Conservation (phyloP, 148 eudicot species). For the Vaccinium macrocarpon region DNA sequence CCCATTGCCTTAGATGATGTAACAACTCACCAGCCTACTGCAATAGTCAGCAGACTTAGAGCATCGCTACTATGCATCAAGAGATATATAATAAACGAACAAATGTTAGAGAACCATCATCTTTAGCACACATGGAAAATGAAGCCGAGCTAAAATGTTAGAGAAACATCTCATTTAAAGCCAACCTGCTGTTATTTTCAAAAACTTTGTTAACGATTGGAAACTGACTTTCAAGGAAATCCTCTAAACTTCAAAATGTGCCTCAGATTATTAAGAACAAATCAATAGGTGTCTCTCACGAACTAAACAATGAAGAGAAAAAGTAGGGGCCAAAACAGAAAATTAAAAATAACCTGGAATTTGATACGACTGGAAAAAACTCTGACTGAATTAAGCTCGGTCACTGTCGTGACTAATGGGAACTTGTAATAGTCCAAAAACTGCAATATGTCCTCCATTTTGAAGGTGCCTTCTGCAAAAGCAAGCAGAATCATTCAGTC, state of each 20-base stretch:
- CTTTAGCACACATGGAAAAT: not conserved
- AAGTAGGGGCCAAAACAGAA: not conserved
- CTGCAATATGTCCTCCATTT: conserved; percentile 56
- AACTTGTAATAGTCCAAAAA: conserved; percentile 81
- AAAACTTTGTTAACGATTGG: not conserved
- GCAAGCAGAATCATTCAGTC: conserved; percentile 16
- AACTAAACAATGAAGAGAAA: not conserved
- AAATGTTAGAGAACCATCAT: too few species aligned
- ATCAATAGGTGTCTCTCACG: not conserved
- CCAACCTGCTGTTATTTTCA: not conserved
- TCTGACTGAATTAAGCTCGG: conserved; percentile 75
- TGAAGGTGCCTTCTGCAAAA: conserved; percentile 66
- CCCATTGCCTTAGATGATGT: not conserved
- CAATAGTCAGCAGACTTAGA: not conserved
- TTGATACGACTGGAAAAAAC: conserved; percentile 65
- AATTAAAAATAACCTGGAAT: conserved; percentile 54
- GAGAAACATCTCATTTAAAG: not conserved
- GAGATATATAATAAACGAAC: not conserved
- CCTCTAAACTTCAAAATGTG: not conserved
- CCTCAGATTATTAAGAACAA: not conserved
- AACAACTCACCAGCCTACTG: not conserved
- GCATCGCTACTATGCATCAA: not conserved
- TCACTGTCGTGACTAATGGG: conserved; percentile 76
- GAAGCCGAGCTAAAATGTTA: not conserved
- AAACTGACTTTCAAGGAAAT: not conserved